Percentiles rank a stretch among this genome's conserved stretches.
phyloP scores from a whole-genome alignment of 2,329 filamentous ascomycete genomes.

The Ciborinia camelliae region DNA sequence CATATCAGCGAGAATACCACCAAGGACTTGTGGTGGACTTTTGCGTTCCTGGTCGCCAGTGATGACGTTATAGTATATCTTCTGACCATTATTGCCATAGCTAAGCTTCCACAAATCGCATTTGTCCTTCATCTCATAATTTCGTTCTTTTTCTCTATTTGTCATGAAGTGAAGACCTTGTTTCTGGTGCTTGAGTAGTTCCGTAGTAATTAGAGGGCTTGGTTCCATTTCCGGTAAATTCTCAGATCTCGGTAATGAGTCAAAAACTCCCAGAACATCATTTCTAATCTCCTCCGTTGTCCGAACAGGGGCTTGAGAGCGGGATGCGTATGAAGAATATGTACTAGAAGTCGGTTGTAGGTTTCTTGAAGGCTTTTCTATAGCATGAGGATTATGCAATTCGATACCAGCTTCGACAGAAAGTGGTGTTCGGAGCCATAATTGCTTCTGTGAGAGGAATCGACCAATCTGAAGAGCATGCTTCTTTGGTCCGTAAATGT shows the following conservation, averaged over 20 bases:
- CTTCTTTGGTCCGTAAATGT: constrained; percentile 73
- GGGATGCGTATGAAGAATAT: constrained; percentile 39
- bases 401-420: constrained; percentile 65
- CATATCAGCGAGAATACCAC: constrained; percentile 78
- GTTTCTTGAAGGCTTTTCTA: constrained; percentile 30
- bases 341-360: constrained; percentile 31
- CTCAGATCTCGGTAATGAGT: constrained; percentile 72
- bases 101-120: constrained; percentile 72
- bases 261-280: constrained; percentile 84
- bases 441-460: constrained; percentile 60
- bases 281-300: constrained; percentile 83
- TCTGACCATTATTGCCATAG: constrained; percentile 53
- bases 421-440: constrained; percentile 65
- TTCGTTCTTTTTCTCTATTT: constrained; percentile 65
- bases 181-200: constrained; percentile 80
- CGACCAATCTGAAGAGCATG: constrained; percentile 63
- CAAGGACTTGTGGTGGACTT: constrained; percentile 63
- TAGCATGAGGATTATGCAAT: constrained; percentile 70
- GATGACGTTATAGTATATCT: constrained; percentile 77
- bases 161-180: constrained; percentile 87
- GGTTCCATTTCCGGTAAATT: constrained; percentile 73
- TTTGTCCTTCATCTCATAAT: constrained; percentile 56
- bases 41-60: constrained; percentile 63
- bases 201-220: constrained; percentile 57
- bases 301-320: constrained; percentile 43